Evolutionary conservation across 163 green algal genomes (phyloP), one percentile per base, ranked within the genome.

Genomic region (Coccomyxa subellipsoidea): DNA sequence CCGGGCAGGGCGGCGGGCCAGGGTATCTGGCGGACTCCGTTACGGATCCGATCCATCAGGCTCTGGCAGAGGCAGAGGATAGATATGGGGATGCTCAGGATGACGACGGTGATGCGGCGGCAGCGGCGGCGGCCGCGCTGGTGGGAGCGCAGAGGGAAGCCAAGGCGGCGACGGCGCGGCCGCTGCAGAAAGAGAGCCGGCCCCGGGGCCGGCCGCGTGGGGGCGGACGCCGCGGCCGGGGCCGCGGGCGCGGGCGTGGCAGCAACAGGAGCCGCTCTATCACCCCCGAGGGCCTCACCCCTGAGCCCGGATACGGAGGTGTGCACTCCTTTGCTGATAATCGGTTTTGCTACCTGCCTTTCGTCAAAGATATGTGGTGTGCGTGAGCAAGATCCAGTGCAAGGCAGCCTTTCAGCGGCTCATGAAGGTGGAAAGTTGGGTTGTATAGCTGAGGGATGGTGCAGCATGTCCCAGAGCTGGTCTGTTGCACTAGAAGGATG

Each of bases 71-170:
- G 21, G 47, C 47, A 59, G 1, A 21, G 21, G 4, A 59, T n/a
- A n/a, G n/a, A 59, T 2, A 5, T 21, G 47, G 15, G 23, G 47
- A 18, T 59, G 47, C 21, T 18, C 47, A 59, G 23, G 4, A 8
- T 12, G 47, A 12, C 3, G 47, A 59, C 47, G 47, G 23, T 59
- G 47, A 59, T 59, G 47, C 47, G 4, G 47, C 21, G 4, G 47
- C 47, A n/a, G n/a, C n/a, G 1, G 47, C 47, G 77, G 69, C 47
- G 38, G 70, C 77, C 36, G 77, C 34, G 77, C 77, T 54, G 77
- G 40, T 37, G 77, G 47, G 23, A 2, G 47, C 47, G 4, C 47
- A 59, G 47, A 59, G 47, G 47, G 47, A 59, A 18, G 47, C 47
- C 1, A 59, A 59, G 47, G 15, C 21, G 47, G 47, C 47, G 47